These are phyloP conservation scores for Durotheca rogersii DNA, from an alignment of 495 filamentous ascomycete genomes.

Conservation along the genomic window DNA sequence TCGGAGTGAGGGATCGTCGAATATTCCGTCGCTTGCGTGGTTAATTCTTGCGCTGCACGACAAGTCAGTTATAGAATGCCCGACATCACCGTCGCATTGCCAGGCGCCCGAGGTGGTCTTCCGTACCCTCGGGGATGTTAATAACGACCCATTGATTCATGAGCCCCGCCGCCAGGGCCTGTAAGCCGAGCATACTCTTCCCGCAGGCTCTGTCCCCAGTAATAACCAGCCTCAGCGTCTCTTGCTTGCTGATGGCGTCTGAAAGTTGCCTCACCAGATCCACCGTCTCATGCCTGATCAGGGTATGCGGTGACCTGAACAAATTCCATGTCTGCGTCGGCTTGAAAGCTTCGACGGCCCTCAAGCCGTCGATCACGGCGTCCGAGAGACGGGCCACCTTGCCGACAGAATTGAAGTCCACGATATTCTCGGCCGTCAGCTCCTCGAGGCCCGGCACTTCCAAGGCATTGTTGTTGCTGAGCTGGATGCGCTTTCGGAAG, in stretches of 20 bases:
- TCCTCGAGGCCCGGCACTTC: constrained; percentile 65
- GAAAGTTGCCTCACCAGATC: constrained; percentile 64
- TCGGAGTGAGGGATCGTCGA: constrained; percentile 59
- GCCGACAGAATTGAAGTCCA: constrained; percentile 57
- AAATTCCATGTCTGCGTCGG: constrained; percentile 83
- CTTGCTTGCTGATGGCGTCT: constrained; percentile 52
- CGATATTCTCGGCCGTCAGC: constrained; percentile 56
- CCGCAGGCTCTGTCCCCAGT: constrained; percentile 72
- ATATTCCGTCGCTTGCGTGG: constrained; percentile 76
- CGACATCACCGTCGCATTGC: too few relatives aligned
- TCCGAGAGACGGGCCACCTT: constrained; percentile 68
- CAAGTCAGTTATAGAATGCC: constrained; percentile 10
- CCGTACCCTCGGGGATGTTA: constrained; percentile 83
- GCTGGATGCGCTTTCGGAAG: constrained; percentile 79
- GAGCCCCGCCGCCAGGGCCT: constrained; percentile 80
- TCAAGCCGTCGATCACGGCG: constrained; percentile 72
- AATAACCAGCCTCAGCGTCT: constrained; percentile 65
- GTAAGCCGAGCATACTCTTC: constrained; percentile 82
- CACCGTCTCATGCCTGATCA: constrained; percentile 74
- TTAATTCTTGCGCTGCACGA: constrained; percentile 72
- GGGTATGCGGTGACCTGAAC: constrained; percentile 74
- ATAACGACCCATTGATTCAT: constrained; percentile 86
- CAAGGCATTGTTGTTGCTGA: constrained; percentile 92
- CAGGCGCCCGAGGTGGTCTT: too few relatives aligned
- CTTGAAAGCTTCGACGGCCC: constrained; percentile 85